These are phyloP conservation scores for Imleria badia DNA, from an alignment of 768 basidiomycete species.

Conservation along the genomic window DNA sequence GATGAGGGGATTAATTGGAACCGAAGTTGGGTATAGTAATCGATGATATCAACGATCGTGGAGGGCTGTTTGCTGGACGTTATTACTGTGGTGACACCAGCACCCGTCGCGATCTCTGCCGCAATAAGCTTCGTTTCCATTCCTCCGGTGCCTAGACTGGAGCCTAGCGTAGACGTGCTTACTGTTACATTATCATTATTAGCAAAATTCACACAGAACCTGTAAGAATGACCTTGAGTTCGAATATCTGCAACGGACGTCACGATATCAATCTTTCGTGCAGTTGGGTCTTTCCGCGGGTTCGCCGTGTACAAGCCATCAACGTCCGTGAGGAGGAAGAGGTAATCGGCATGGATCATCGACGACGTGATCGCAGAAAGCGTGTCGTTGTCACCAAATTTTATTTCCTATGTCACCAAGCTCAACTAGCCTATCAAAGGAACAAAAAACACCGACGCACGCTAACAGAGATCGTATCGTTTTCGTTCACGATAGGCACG, in stretches of 20 bases:
- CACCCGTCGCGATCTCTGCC: conserved; percentile 94
- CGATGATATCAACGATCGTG: conserved; percentile 77
- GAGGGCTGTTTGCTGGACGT: conserved; percentile 78
- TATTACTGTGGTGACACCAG: conserved; percentile 91
- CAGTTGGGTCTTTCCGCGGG: conserved; percentile 84
- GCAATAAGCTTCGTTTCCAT: conserved; percentile 99
- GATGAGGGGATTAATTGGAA: conserved; percentile 38
- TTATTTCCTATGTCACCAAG: conserved; percentile 85
- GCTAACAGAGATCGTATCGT: conserved; percentile 97
- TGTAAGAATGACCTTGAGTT: conserved; percentile 57
- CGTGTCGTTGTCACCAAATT: conserved; percentile 99
- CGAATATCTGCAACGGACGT: conserved; percentile 81
- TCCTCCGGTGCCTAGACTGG: conserved; percentile 92
- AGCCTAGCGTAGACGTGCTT: conserved; percentile 89
- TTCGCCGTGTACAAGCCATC: conserved; percentile 95
- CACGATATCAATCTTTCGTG: conserved; percentile 79
- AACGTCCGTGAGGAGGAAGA: conserved; percentile 95
- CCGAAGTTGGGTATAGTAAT: conserved; percentile 58
- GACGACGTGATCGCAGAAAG: conserved; percentile 95
- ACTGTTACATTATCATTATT: conserved; percentile 47
- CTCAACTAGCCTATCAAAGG: background rate
- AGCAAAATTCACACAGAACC: background rate
- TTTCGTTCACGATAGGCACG: conserved; percentile 98
- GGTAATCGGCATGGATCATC: conserved; percentile 97
- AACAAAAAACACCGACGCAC: conserved; percentile 46